A percentile compares a stretch with the other conserved stretches of the same genome.
These are phyloP conservation scores for Backusella tarrabulga DNA, from an alignment of 192 early-diverging fungal species.

Conservation along the genomic window DNA sequence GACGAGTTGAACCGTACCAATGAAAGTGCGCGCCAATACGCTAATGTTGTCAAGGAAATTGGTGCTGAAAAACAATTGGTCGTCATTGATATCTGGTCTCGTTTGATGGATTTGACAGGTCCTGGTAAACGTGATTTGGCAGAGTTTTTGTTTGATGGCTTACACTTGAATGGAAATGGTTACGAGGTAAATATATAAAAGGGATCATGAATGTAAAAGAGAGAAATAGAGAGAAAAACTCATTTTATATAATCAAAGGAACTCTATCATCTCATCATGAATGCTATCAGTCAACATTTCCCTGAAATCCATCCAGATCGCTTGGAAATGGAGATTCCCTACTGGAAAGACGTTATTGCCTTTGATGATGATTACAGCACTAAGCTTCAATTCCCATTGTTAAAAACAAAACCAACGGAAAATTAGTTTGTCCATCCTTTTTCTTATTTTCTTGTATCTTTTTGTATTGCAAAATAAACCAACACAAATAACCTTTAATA, in stretches of 20 bases:
- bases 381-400: conserved; percentile 22
- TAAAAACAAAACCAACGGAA: conserved; percentile 13
- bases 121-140: conserved; percentile 15
- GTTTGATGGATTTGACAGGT: conserved; percentile 40
- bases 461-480: background rate
- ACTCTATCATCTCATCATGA: conserved; percentile 40
- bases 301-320: conserved; percentile 52
- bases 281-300: conserved; percentile 37
- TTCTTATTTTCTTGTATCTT: background rate
- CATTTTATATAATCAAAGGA: conserved; percentile 22
- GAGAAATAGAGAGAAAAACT: background rate
- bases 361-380: conserved; percentile 20
- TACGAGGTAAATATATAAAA: conserved; percentile 40
- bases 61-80: conserved; percentile 39
- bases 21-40: conserved; percentile 48
- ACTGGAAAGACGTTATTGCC: conserved; percentile 31
- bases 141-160: conserved; percentile 52
- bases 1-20: conserved; percentile 34
- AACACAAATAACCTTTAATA: background rate
- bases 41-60: conserved; percentile 41
- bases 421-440: background rate
- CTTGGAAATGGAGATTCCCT: conserved; percentile 42
- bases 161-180: conserved; percentile 55
- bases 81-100: conserved; percentile 35
- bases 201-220: too few species aligned